These are phyloP conservation scores for Eutrema heterophyllum DNA, from an alignment of 345 rosid genomes.

Conservation along the genomic window DNA sequence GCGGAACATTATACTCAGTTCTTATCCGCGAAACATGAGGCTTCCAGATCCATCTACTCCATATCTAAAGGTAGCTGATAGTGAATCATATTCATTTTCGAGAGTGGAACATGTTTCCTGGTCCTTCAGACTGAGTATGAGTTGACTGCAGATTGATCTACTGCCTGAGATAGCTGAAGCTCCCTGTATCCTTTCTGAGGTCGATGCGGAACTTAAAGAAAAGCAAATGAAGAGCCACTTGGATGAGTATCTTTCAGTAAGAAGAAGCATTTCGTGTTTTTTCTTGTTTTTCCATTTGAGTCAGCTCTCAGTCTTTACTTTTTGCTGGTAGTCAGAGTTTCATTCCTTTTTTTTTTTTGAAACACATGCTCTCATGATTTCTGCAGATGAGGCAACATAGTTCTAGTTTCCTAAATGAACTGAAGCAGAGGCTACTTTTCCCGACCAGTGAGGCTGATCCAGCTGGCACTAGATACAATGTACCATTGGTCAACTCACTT, in stretches of 20 bases:
- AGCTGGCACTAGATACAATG: constrained; percentile 69
- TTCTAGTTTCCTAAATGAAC: constrained; percentile 52
- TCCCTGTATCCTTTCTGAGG: constrained; percentile 67
- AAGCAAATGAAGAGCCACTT: constrained; percentile 68
- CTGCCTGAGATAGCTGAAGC: constrained; percentile 68
- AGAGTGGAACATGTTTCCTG: background rate
- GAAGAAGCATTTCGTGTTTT: background rate
- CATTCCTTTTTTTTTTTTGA: too few relatives aligned
- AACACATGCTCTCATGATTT: background rate
- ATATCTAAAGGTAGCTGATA: constrained; percentile 55
- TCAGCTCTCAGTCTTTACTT: too few relatives aligned
- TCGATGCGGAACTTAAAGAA: constrained; percentile 66
- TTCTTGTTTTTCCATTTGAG: too few relatives aligned
- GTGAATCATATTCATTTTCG: background rate
- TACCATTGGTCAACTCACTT: constrained; percentile 74
- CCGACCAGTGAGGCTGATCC: constrained; percentile 54
- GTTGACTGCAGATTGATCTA: constrained; percentile 57
- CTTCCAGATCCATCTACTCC: constrained; percentile 87
- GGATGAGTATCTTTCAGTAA: constrained; percentile 86
- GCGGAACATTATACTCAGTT: constrained; percentile 84
- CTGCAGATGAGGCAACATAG: constrained; percentile 59
- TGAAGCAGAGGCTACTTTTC: constrained; percentile 71
- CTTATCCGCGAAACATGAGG: constrained; percentile 85
- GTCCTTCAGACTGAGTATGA: background rate
- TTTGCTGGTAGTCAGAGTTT: too few relatives aligned